These are phyloP conservation scores for Plasmodium adleri DNA, from an alignment of 169 alveolate species.

Conservation along the genomic window DNA sequence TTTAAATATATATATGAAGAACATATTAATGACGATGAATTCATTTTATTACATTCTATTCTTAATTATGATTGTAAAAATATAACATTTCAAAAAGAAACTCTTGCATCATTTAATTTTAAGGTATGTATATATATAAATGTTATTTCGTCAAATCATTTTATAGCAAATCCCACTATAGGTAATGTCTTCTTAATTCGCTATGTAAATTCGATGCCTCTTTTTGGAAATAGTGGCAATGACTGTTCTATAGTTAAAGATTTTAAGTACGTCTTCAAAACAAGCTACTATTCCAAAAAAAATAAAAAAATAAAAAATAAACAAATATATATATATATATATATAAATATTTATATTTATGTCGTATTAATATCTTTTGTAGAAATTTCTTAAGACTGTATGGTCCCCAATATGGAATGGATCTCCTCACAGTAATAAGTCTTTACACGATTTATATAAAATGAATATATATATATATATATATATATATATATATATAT, in stretches of 20 bases:
- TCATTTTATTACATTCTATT: conserved; percentile 10
- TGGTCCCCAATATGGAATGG: conserved; percentile 76
- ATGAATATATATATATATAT: neutral
- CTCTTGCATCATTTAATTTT: conserved; percentile 45
- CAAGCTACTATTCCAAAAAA: no score
- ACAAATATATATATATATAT: neutral
- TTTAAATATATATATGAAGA: conserved; percentile 21
- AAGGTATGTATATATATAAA: conserved; percentile 23
- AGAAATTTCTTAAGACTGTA: conserved; percentile 51
- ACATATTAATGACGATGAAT: conserved; percentile 9
- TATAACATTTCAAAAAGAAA: conserved; percentile 34
- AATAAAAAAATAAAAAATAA: neutral
- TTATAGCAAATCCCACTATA: conserved; percentile 4
- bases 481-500: neutral
- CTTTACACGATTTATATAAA: neutral
- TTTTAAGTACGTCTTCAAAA: conserved; percentile 24
- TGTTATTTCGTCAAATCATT: conserved; percentile 50
- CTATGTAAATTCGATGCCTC: conserved; percentile 77
- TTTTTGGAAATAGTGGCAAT: conserved; percentile 21
- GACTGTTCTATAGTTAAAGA: conserved; percentile 64
- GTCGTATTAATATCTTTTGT: neutral
- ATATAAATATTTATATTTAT: neutral
- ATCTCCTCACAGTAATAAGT: conserved; percentile 28
- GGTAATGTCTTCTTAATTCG: conserved; percentile 66
- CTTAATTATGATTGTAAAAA: conserved; percentile 7